Percentiles rank a stretch among this genome's conserved stretches.
phyloP scores from a whole-genome alignment of 176 grass and related monocot species.

The Musa troglodytarum region DNA sequence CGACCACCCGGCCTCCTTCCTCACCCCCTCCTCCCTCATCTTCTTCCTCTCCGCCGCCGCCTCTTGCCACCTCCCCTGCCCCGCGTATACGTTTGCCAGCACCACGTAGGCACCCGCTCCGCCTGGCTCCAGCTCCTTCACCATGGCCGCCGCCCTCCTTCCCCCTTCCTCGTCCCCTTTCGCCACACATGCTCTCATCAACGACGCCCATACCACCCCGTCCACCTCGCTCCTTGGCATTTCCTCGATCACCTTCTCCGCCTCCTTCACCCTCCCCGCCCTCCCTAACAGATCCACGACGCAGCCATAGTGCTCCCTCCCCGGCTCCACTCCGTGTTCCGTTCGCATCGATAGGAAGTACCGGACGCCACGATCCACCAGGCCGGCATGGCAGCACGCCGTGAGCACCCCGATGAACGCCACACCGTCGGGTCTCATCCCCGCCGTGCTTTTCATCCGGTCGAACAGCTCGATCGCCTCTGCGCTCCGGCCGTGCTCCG shows the following conservation, averaged over 20 bases:
- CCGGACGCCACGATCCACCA: conserved; percentile 40
- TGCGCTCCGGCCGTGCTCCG: conserved; percentile 42
- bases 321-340: conserved; percentile 30
- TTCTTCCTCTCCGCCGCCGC: conserved; percentile 39
- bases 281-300: conserved; percentile 43
- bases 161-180: conserved; percentile 42
- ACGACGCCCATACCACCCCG: conserved; percentile 48
- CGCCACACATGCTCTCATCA: conserved; percentile 48
- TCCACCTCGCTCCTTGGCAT: conserved; percentile 45
- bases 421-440: conserved; percentile 42
- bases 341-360: conserved; percentile 43
- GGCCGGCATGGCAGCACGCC: conserved; percentile 46
- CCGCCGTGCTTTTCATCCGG: conserved; percentile 26
- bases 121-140: conserved; percentile 43
- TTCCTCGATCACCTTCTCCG: conserved; percentile 36
- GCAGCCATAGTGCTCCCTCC: conserved; percentile 62
- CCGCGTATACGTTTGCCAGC: conserved; percentile 50
- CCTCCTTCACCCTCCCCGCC: conserved; percentile 42
- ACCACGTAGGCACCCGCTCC: conserved; percentile 50
- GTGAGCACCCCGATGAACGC: conserved; percentile 45
- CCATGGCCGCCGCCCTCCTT: conserved; percentile 33
- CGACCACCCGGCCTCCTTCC: conserved; percentile 58
- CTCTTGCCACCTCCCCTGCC: conserved; percentile 48
- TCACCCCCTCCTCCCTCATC: conserved; percentile 57
- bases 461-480: conserved; percentile 39